Evolutionary conservation across 805 yeast genomes (phyloP), one percentile per base, ranked within the genome.

Genomic region (Cyberlindnera sargentensis): DNA sequence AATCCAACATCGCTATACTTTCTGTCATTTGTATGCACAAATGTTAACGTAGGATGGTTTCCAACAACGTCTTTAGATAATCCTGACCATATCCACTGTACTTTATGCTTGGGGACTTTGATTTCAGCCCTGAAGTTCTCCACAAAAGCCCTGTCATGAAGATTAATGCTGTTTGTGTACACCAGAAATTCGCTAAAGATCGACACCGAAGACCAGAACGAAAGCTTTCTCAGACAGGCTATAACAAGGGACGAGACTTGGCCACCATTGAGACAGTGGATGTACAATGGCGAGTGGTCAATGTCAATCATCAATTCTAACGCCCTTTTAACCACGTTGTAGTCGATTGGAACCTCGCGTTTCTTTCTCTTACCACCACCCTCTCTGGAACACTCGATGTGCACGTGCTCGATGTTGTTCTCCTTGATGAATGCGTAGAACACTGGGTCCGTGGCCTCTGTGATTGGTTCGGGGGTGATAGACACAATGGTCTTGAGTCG

Each of bases 251-350:
- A 78, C 0, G 95, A 86, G 2, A 86, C 83, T 50, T 87, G 89
- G 8, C 95, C 89, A 0, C 97, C 98, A 57, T 88, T 90, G 26
- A 81, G 66, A 61, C 98, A 91, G 62, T 91, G 96, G 5, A 91
- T 61, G 58, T 84, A 90, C 2, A 84, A 67, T 1, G 97, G 96
- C 8, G 81, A 75, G 49, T 71, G 66, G 20, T 73, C 72, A 25
- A 70, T 66, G 55, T 83, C 78, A 10, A 83, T 67, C 46, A 89
- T 66, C 34, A 77, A 64, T 46, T 76, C 77, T n/a, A 91, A 62
- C 1, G 83, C 82, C 39, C 71, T 66, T 1, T 73, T 60, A 0
- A 84, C 84, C 1, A 78, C 75, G 10, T 76, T 72, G 52, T 78
- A 77, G 24, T 83, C 86, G 33, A 90, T 68, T 1, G 96, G 95